phyloP scores from a whole-genome alignment of 768 basidiomycete species.

The Lenzites betulinus region DNA sequence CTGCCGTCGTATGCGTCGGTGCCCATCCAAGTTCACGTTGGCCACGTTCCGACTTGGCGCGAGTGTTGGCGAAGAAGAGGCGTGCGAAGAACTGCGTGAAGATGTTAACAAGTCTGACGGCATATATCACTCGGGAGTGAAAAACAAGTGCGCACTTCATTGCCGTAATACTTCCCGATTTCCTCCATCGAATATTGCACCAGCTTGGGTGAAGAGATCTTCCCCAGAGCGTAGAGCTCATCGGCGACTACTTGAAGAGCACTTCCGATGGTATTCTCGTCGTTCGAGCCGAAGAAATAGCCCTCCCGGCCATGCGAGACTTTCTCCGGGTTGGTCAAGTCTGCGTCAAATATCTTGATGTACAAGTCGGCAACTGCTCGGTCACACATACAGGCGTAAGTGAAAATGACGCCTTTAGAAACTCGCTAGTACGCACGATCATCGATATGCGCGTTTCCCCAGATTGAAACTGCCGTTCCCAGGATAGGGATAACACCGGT shows the following conservation, averaged over 20 bases:
- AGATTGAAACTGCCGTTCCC: constrained; percentile 56
- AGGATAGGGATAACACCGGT: constrained; percentile 54
- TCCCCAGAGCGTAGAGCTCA: constrained; percentile 31
- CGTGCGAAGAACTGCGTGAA: not conserved
- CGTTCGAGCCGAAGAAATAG: constrained; percentile 33
- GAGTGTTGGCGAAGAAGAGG: constrained; percentile 22
- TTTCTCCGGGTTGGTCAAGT: constrained; percentile 23
- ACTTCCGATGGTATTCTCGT: constrained; percentile 29
- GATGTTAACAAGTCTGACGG: no score
- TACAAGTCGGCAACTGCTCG: constrained; percentile 43
- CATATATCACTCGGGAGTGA: no score
- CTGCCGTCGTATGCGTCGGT: constrained; percentile 46
- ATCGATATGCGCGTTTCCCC: constrained; percentile 55
- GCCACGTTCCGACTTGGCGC: constrained; percentile 32
- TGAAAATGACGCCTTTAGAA: no score
- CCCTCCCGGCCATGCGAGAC: constrained; percentile 36
- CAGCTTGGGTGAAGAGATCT: not conserved
- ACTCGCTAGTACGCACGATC: constrained; percentile 31
- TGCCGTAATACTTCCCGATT: not conserved
- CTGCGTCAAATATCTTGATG: constrained; percentile 40
- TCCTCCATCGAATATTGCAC: not conserved
- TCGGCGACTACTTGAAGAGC: constrained; percentile 38
- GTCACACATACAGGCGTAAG: not conserved
- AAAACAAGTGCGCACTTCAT: not conserved
- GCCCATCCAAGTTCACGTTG: constrained; percentile 50